Evolutionary conservation across 208 protist species (phyloP).

Genomic region (Acanthamoeba royreba): DNA sequence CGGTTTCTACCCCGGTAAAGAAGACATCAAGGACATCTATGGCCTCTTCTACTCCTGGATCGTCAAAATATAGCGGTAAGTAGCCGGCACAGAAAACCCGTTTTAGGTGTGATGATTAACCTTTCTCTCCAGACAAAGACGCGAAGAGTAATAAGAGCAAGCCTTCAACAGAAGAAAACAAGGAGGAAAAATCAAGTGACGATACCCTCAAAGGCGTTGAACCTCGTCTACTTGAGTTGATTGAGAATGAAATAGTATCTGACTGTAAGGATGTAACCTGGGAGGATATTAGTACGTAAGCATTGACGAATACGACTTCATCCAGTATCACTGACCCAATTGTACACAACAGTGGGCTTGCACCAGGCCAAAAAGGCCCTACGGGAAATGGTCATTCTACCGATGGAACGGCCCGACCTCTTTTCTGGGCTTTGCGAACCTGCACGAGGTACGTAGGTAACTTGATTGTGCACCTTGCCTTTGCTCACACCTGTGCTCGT

Average conservation of each 20-base stretch:
- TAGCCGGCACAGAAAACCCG: neutral
- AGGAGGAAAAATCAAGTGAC: neutral
- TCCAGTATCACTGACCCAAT: neutral
- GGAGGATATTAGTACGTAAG: slow-evolving; percentile 71
- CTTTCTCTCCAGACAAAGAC: neutral
- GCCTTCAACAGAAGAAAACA: neutral
- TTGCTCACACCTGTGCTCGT: slow-evolving; percentile 15
- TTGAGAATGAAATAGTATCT: slow-evolving; percentile 67
- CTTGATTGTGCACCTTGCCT: neutral
- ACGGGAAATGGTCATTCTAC: slow-evolving; percentile 74
- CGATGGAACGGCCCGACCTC: slow-evolving; percentile 79
- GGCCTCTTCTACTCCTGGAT: neutral
- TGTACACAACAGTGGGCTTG: slow-evolving; percentile 62
- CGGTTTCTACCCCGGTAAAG: neutral
- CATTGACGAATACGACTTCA: slow-evolving; percentile 62
- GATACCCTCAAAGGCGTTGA: slow-evolving; percentile 56
- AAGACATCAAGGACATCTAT: neutral
- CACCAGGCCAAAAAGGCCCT: slow-evolving; percentile 74
- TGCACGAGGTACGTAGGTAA: slow-evolving; percentile 64
- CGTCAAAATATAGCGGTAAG: neutral
- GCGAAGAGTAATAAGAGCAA: neutral
- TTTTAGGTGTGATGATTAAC: neutral
- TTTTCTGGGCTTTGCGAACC: slow-evolving; percentile 75
- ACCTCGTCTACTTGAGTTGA: slow-evolving; percentile 53
- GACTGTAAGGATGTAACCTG: slow-evolving; percentile 43